Evolutionary conservation across 2,329 filamentous ascomycete genomes (phyloP), one percentile per base, ranked within the genome.

Genomic region (Trichoderma gracile): DNA sequence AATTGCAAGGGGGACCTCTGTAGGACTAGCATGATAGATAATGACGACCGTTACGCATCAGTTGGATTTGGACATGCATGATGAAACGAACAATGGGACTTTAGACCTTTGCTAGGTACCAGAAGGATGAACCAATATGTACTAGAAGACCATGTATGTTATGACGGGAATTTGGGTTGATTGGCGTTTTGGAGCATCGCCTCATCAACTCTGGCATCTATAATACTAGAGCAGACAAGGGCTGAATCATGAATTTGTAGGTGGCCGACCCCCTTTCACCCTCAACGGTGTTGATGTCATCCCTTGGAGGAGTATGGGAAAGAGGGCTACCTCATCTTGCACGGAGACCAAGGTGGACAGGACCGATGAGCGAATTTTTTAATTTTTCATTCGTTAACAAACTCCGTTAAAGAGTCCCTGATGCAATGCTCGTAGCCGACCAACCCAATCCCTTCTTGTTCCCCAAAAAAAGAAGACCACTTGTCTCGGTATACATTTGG

Each of bases 351-450:
- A 46, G 38, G 33, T 3, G 45, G 49, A 59, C 65, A 55, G 25
- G 60, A 57, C 70, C 33, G 72, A 72, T 71, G 73, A 73, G 74
- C 72, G 71, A 74, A 76, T 76, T 72, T 75, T 58, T 61, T 69
- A 73, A 75, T 75, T 75, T 75, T 77, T 75, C 74, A 73, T 77
- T 77, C 74, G 74, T 77, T 72, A 74, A 74, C 49, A 61, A 66
- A 78, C 74, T 76, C 75, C 74, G 70, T 73, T 76, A 71, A 68
- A 75, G 74, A 76, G 75, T 75, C 75, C 74, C 72, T 74, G 73
- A 77, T 78, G 76, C 76, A 78, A 77, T 77, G 76, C 75, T 77
- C 70, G 74, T 76, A 77, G 74, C 73, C 74, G 76, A 77, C 74
- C 71, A 70, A 74, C 71, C 72, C 71, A 71, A 70, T 68, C 67